Conservation (phyloP, 2,329 filamentous ascomycete genomes). For the Xylaria arbuscula region DNA sequence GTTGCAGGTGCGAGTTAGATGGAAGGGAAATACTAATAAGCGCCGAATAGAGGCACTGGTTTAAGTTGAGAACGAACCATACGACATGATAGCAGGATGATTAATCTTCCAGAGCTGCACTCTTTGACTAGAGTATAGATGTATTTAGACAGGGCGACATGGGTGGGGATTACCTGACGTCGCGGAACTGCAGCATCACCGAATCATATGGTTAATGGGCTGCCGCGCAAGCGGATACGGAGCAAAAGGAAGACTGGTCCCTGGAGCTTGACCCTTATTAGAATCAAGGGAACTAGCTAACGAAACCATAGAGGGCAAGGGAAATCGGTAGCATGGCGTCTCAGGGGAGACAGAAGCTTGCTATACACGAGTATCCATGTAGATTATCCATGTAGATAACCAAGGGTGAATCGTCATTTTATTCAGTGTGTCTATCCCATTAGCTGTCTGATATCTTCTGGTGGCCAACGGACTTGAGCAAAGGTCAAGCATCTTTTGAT, state of each 20-base stretch:
- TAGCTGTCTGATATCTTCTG: conserved; percentile 88
- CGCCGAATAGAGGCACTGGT: background rate
- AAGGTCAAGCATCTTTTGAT: conserved; percentile 98
- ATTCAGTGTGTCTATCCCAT: conserved; percentile 74
- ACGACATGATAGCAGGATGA: background rate
- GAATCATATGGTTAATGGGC: background rate
- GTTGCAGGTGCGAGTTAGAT: conserved; percentile 32
- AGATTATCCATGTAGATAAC: conserved; percentile 23
- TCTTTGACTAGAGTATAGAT: conserved; percentile 8
- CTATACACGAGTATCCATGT: conserved; percentile 23
- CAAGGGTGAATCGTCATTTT: conserved; percentile 5
- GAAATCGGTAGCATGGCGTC: conserved; percentile 14
- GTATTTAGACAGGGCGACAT: background rate
- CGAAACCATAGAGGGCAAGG: background rate
- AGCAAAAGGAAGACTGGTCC: background rate
- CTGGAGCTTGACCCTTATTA: background rate
- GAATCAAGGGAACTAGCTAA: background rate
- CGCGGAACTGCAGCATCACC: background rate
- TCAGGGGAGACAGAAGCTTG: background rate
- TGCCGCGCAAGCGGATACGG: background rate
- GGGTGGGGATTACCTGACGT: background rate
- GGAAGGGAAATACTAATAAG: background rate
- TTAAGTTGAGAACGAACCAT: background rate
- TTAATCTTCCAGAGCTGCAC: background rate
- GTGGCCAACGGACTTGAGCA: conserved; percentile 96